A percentile compares a stretch with the other conserved stretches of the same genome.
These are phyloP conservation scores for Adansonia digitata DNA, from an alignment of 345 rosid species.

Conservation along the genomic window DNA sequence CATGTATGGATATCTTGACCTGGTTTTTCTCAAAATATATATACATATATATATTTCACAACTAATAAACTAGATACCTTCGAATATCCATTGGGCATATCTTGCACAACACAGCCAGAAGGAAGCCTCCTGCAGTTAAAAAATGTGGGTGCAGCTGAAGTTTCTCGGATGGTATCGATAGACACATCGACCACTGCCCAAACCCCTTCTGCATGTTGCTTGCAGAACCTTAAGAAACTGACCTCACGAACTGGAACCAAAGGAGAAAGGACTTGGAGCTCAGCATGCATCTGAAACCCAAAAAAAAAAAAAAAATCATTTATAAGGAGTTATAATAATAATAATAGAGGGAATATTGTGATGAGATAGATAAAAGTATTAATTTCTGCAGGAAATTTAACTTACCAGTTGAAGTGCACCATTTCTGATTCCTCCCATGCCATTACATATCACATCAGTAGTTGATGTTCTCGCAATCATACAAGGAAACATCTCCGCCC, in stretches of 20 bases:
- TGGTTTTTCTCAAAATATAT: too few species aligned
- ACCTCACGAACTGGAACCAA: slow-evolving; percentile 89
- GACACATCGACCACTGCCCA: slow-evolving; percentile 99
- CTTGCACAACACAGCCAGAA: slow-evolving; percentile 94
- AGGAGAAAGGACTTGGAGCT: slow-evolving; percentile 84
- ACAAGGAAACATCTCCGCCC: slow-evolving; percentile 98
- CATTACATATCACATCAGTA: slow-evolving; percentile 66
- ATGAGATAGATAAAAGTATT: neutral
- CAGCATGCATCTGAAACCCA: slow-evolving; percentile 90
- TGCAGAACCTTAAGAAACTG: slow-evolving; percentile 83
- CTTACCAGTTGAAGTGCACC: slow-evolving; percentile 87
- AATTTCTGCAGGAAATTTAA: neutral
- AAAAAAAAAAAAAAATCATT: neutral
- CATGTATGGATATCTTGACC: slow-evolving; percentile 20
- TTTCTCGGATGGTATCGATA: slow-evolving; percentile 52
- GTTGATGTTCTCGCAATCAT: slow-evolving; percentile 78
- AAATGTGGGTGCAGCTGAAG: slow-evolving; percentile 41
- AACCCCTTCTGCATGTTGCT: slow-evolving; percentile 88
- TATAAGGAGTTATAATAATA: neutral
- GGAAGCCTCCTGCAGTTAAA: slow-evolving; percentile 80
- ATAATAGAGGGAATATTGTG: neutral
- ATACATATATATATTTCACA: too few species aligned
- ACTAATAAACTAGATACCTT: slow-evolving; percentile 41
- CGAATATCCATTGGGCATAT: slow-evolving; percentile 95
- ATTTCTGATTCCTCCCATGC: slow-evolving; percentile 92